A percentile compares a stretch with the other conserved stretches of the same genome.
Evolutionary conservation across 345 rosid genomes (phyloP).

Genomic region (Abelmoschus esculentus): DNA sequence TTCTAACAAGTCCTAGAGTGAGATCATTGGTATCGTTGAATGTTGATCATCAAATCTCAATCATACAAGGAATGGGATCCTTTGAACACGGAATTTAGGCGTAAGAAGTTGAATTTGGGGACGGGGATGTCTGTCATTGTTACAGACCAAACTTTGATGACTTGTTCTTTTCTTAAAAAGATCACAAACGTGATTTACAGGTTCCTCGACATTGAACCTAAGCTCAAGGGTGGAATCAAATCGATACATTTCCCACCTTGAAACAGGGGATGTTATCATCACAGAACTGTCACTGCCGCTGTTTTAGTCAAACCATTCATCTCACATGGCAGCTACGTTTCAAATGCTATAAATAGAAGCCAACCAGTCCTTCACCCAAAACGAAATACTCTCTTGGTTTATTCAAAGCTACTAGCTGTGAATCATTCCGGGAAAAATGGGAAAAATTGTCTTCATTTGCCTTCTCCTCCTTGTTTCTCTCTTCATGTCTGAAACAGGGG

Average conservation of each 20-base stretch:
- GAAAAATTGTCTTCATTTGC: conserved; percentile 1
- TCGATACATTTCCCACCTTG: neutral
- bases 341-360: conserved; percentile 8
- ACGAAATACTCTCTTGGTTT: neutral
- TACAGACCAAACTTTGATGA: too few species aligned
- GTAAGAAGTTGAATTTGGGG: too few species aligned
- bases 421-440: conserved; percentile 8
- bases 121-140: too few species aligned
- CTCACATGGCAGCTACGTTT: neutral
- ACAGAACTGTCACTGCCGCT: neutral
- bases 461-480: neutral
- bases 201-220: neutral
- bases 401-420: neutral
- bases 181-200: neutral
- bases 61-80: too few species aligned
- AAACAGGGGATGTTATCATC: neutral
- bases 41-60: too few species aligned
- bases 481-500: too few species aligned
- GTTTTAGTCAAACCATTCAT: conserved; percentile 7
- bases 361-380: neutral
- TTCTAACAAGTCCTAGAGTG: too few species aligned
- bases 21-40: too few species aligned
- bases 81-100: too few species aligned
- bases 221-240: conserved; percentile 6
- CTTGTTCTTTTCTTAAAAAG: too few species aligned